A percentile compares a stretch with the other conserved stretches of the same genome.
These are phyloP conservation scores for Colletotrichum destructivum DNA, from an alignment of 2,329 filamentous ascomycete species.

Conservation along the genomic window DNA sequence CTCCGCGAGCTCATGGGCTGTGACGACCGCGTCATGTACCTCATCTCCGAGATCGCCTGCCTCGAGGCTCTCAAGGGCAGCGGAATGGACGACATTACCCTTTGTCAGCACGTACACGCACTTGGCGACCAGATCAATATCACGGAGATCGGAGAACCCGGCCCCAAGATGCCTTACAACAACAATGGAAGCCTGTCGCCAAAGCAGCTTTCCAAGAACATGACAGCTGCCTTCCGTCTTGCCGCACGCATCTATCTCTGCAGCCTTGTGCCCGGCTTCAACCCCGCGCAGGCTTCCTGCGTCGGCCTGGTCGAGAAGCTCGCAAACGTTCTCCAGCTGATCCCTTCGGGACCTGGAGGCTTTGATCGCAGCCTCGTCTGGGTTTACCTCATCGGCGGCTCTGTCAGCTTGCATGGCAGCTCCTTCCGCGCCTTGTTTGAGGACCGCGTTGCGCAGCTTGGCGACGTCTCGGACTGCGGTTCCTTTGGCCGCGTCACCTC, in stretches of 20 bases:
- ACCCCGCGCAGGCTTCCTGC: conserved; percentile 80
- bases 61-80: conserved; percentile 89
- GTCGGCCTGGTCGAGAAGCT: conserved; percentile 85
- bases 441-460: conserved; percentile 81
- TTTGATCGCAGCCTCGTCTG: conserved; percentile 94
- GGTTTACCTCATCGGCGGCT: conserved; percentile 91
- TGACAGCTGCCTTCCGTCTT: conserved; percentile 91
- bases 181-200: conserved; percentile 83
- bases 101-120: conserved; percentile 92
- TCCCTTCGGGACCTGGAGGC: conserved; percentile 84
- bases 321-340: conserved; percentile 81
- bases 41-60: conserved; percentile 97
- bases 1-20: conserved; percentile 97
- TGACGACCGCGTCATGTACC: conserved; percentile 96
- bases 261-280: conserved; percentile 91
- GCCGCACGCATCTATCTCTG: conserved; percentile 97
- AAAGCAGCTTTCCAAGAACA: conserved; percentile 87
- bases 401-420: conserved; percentile 80
- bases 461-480: conserved; percentile 83
- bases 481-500: conserved; percentile 88
- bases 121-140: conserved; percentile 88
- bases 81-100: conserved; percentile 86
- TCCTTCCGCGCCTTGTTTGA: conserved; percentile 84
- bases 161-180: conserved; percentile 73
- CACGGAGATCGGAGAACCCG: conserved; percentile 78